Evolutionary conservation across 2,329 filamentous ascomycete genomes (phyloP), one percentile per base, ranked within the genome.

Genomic region (Penicillium sp.): DNA sequence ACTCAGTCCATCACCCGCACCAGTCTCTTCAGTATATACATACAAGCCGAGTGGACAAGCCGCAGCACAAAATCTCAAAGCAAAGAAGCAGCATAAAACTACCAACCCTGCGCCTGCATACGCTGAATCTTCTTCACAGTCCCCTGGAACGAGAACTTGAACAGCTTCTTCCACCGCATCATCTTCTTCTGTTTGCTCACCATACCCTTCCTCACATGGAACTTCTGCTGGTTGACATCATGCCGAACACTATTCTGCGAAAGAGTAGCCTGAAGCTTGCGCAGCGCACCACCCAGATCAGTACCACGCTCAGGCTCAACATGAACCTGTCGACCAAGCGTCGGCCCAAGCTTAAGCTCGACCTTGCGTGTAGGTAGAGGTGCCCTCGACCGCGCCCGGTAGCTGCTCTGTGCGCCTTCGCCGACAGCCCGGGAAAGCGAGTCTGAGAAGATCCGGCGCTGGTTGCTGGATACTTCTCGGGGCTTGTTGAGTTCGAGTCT

Each of bases 21-120:
- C 50, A 53, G 49, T 48, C 51, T 54, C 52, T 44, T 55, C 47
- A 55, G 50, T 63, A 63, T 59, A 55, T 53, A 61, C 57, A 59
- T 52, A 50, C 48, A 58, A 46, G 29, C 45, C 39, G 35, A 58
- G 49, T 44, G 56, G 53, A 57, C 60, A 49, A 48, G 20, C 50
- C 45, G 16, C 31, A 51, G 38, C 49, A 51, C 20, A 47, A 48
- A 51, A 32, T 20, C 5, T 50, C 20, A 39, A 43, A 22, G 29
- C 35, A 46, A 39, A 53, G 24, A 14, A 47, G 7, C 26, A 24
- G 44, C 35, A 43, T 38, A 16, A 50, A 48, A 55, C 55, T 71
- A 79, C 77, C 77, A 79, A 13, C 77, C 77, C 67, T 79, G 77
- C 20, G 67, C 68, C 61, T 73, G 73, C 76, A 79, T 76, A 51